Base-by-base conservation (phyloP, 2,329 filamentous ascomycete species). In the Fusarium miscanthi region DNA sequence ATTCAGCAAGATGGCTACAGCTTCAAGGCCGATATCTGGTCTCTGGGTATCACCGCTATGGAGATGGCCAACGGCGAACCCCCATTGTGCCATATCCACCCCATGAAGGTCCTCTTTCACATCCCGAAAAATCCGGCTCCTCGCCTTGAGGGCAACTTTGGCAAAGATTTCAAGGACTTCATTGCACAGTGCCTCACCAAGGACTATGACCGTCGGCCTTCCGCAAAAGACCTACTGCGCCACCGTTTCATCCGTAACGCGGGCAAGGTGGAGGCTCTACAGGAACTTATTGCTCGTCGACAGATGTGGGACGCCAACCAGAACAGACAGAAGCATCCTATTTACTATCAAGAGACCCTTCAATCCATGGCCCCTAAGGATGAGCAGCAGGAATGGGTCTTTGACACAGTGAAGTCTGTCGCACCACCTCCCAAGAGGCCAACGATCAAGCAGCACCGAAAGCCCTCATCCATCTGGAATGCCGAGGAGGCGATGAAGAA, bases 1-100 rank as follows among this genome's bases (percentile, higher is more conserved):
- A 97, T 97, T 74, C 92, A 97, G 80, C 94, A 97, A 82, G 90
- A 93, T 72, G 89, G 88, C 21, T 91, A 90, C 71, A 94, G 95
- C 81, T 96, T 94, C 84, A 96, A 96, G 82, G 94, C 94, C 10
- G 94, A 97, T 78, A 94, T 97, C 64, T 97, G 94, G 94, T 97
- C 94, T 1, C 83, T 97, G 48, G 94, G 94, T 12, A 97, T 97
- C 77, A 97, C 94, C 0, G 94, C 94, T 17, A 94, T 97, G 82
- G 94, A 97, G 81, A 88, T 97, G 85, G 92, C 94, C 38, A 90
- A 94, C 58, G 94, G 94, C 72, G 94, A 97, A 78, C 94, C 94
- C n/a, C 94, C 94, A 0, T 88, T 97, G 80, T 93, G 93, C 57
- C 90, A 91, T 70, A 92, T 94, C 2, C 94, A 97, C 79, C 94